Percentiles rank a stretch among this genome's conserved stretches.
These are phyloP conservation scores for Boletus mariae DNA, from an alignment of 1,284 basidiomycete species.

Conservation along the genomic window DNA sequence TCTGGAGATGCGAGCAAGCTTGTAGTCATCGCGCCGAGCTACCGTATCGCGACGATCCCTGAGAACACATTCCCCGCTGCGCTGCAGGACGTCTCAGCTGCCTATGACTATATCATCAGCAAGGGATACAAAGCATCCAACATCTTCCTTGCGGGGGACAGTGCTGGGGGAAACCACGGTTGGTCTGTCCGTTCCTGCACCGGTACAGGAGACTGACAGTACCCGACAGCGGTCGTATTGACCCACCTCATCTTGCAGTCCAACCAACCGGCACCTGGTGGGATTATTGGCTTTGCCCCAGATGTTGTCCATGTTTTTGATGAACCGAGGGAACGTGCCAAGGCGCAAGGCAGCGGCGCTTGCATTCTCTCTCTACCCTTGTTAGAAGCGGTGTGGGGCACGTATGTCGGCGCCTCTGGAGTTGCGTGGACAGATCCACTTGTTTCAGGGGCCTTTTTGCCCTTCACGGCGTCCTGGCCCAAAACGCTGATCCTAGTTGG, in stretches of 20 bases:
- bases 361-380: slow-evolving; percentile 6
- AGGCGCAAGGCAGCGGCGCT: neutral
- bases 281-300: slow-evolving; percentile 15
- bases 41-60: slow-evolving; percentile 23
- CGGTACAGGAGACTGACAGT: neutral
- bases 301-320: neutral
- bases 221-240: slow-evolving; percentile 20
- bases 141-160: slow-evolving; percentile 23
- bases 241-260: slow-evolving; percentile 21
- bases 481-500: slow-evolving; percentile 25
- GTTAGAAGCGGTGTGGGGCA: too few relatives aligned
- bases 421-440: slow-evolving; percentile 16
- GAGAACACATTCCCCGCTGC: slow-evolving; percentile 27
- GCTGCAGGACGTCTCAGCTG: slow-evolving; percentile 23
- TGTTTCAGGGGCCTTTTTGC: slow-evolving; percentile 13
- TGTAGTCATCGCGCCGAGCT: slow-evolving; percentile 21
- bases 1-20: slow-evolving; percentile 1
- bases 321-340: neutral
- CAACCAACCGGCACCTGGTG: slow-evolving; percentile 4
- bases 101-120: slow-evolving; percentile 23
- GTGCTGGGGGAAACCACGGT: slow-evolving; percentile 26
- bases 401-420: slow-evolving; percentile 18
- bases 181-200: neutral
- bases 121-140: slow-evolving; percentile 22
- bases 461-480: slow-evolving; percentile 21